Evolutionary conservation across 2,329 filamentous ascomycete species (phyloP).

Genomic region (Neonectria faginata): DNA sequence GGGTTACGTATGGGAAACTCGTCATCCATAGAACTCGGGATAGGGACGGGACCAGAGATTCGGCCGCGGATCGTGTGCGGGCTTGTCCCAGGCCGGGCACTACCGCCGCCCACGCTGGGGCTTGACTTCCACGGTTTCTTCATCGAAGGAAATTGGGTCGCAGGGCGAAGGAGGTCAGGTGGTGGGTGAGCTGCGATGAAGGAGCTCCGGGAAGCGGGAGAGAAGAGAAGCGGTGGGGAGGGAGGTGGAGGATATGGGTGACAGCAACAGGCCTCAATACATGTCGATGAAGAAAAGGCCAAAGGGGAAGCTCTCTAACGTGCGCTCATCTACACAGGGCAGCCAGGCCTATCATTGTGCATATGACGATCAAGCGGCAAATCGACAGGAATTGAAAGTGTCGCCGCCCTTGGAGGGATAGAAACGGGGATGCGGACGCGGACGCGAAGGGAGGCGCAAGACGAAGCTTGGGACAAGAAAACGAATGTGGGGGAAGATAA

Average conservation of each 20-base stretch:
- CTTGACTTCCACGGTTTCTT: conserved; percentile 61
- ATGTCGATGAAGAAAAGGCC: conserved; percentile 40
- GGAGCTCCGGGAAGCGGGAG: conserved; percentile 21
- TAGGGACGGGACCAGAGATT: conserved; percentile 72
- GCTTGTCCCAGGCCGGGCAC: conserved; percentile 42
- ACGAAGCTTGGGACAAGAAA: conserved; percentile 31
- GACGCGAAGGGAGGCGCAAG: conserved; percentile 12
- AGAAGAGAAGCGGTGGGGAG: conserved; percentile 33
- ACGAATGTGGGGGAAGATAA: conserved; percentile 40
- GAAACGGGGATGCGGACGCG: conserved; percentile 18
- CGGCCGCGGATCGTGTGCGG: conserved; percentile 67
- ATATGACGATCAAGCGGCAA: conserved; percentile 22
- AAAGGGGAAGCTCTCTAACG: conserved; percentile 40
- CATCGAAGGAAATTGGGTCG: conserved; percentile 45
- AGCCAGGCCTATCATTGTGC: conserved; percentile 42
- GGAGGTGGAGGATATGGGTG: conserved; percentile 31
- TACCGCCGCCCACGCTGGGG: conserved; percentile 49
- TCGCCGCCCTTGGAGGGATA: conserved; percentile 5
- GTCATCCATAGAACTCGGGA: conserved; percentile 61
- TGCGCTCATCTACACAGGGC: conserved; percentile 42
- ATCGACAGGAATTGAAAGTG: conserved; percentile 29
- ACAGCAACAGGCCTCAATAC: conserved; percentile 34
- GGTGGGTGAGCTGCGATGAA: conserved; percentile 23
- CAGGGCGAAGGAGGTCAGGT: conserved; percentile 12
- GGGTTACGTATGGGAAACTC: conserved; percentile 65